Evolutionary conservation across 306 rosid species (phyloP).

Genomic region (Prosopis cineraria): DNA sequence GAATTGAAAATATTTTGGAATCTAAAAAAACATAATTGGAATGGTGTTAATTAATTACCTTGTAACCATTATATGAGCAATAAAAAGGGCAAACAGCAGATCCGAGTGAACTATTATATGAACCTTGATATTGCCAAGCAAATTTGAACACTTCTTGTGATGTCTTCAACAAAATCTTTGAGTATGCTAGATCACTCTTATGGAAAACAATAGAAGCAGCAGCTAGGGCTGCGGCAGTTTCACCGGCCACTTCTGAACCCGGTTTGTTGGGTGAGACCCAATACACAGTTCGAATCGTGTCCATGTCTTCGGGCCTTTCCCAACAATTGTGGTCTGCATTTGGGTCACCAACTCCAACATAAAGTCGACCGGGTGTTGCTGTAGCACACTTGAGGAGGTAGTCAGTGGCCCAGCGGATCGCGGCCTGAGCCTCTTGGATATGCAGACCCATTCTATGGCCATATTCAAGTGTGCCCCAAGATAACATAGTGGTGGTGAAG

Average conservation of each 20-base stretch:
- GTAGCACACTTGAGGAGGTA: conserved; percentile 79
- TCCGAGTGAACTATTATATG: conserved; percentile 85
- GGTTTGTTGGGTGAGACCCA: conserved; percentile 68
- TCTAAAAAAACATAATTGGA: neutral
- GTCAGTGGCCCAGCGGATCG: conserved; percentile 82
- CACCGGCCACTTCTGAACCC: conserved; percentile 91
- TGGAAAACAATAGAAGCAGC: conserved; percentile 85
- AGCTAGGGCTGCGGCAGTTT: conserved; percentile 87
- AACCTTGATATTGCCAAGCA: conserved; percentile 67
- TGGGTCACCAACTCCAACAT: conserved; percentile 89
- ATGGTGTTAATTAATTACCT: conserved; percentile 43
- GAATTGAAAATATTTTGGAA: neutral
- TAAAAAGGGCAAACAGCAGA: conserved; percentile 87
- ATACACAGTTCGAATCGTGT: conserved; percentile 60
- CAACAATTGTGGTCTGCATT: conserved; percentile 85
- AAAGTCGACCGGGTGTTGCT: conserved; percentile 70
- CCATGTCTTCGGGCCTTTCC: conserved; percentile 98
- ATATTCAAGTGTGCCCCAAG: conserved; percentile 80
- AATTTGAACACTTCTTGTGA: conserved; percentile 73
- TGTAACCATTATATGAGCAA: conserved; percentile 90
- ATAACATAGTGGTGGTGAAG: conserved; percentile 82
- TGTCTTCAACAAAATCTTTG: conserved; percentile 55
- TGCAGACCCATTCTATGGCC: conserved; percentile 75
- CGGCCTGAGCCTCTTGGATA: conserved; percentile 49
- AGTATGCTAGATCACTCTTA: conserved; percentile 65